A percentile compares a stretch with the other conserved stretches of the same genome.
Conservation (phyloP, 2,329 filamentous ascomycete species). For the Coniella vitis region DNA sequence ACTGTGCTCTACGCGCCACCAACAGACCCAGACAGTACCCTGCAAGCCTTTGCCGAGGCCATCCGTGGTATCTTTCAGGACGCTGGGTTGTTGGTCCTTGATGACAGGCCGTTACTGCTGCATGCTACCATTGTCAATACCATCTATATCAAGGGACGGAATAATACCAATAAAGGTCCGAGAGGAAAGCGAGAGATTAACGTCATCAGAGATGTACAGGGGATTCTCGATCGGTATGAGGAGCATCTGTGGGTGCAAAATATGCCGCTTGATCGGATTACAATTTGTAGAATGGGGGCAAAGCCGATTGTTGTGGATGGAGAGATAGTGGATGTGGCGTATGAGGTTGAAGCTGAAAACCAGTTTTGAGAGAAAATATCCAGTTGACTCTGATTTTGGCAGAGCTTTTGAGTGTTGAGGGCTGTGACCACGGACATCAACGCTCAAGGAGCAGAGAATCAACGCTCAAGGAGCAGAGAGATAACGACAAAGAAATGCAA, state of each 20-base stretch:
- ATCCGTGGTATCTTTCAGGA: conserved; percentile 49
- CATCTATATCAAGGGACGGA: conserved; percentile 56
- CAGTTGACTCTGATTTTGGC: too few relatives aligned
- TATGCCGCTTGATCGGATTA: conserved; percentile 61
- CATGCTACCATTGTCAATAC: conserved; percentile 88
- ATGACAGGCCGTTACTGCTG: conserved; percentile 59
- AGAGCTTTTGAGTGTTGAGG: too few relatives aligned
- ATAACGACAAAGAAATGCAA: too few relatives aligned
- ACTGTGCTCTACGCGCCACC: conserved; percentile 62
- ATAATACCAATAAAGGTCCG: conserved; percentile 19
- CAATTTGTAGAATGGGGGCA: conserved; percentile 84
- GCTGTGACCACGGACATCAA: too few relatives aligned
- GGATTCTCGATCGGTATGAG: conserved; percentile 51
- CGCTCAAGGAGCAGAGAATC: too few relatives aligned
- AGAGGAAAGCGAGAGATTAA: conserved; percentile 27
- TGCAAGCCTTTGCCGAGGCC: conserved; percentile 52
- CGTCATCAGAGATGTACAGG: conserved; percentile 47
- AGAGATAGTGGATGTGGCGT: conserved; percentile 43
- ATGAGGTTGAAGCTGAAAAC: conserved; percentile 47
- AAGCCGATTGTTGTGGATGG: conserved; percentile 50
- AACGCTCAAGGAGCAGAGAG: too few relatives aligned
- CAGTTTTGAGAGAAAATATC: conserved; percentile 23
- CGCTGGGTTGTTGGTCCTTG: conserved; percentile 48
- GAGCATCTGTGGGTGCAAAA: conserved; percentile 65
- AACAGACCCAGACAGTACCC: conserved; percentile 39